Evolutionary conservation across 225 moss, liverwort and hornwort genomes (phyloP), one percentile per base, ranked within the genome.

Genomic region (Polytrichum commune): DNA sequence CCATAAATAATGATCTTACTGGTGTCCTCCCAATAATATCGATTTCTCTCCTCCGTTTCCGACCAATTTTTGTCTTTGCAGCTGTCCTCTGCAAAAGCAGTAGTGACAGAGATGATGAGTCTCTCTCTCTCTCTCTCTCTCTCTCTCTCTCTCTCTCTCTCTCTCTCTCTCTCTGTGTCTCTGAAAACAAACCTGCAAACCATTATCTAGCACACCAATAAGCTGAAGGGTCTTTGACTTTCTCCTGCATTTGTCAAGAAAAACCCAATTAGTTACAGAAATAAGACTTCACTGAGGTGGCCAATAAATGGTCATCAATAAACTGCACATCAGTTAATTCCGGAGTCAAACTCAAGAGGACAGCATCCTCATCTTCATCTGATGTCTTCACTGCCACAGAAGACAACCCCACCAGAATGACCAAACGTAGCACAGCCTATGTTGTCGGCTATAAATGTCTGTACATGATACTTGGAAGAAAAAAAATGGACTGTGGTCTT

Each of bases 11-110:
- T 55, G 22, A 65, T 74, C 85, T 81, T 76, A 85, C 82, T 62
- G 76, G 85, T 55, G 82, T 85, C 74, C 74, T 74, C 65, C 82
- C 85, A 24, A 76, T 53, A 46, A 65, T 19, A 66, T 85, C 74
- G 32, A 62, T 64, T 71, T 69, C 68, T 38, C 33, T 71, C 57
- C 23, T 38, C 23, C 55, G 81, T 64, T 68, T 73, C 64, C 69
- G 63, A 73, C 54, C 23, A 75, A 60, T 67, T 66, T 77, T 74
- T 65, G 67, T 30, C 30, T 6, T 30, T 6, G 30, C 68, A 65
- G 65, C 61, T 54, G 55, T 74, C 62, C 64, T 76, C 85, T 85
- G 74, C 79, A 79, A 75, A 60, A 78, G 60, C 5, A 56, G 19
- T 27, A 25, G 26, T 26, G 26, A 1, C 26, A 26, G 26, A 26